A percentile compares a stretch with the other conserved stretches of the same genome.
These are phyloP conservation scores for Inga oerstediana DNA, from an alignment of 306 rosid genomes.

Conservation along the genomic window DNA sequence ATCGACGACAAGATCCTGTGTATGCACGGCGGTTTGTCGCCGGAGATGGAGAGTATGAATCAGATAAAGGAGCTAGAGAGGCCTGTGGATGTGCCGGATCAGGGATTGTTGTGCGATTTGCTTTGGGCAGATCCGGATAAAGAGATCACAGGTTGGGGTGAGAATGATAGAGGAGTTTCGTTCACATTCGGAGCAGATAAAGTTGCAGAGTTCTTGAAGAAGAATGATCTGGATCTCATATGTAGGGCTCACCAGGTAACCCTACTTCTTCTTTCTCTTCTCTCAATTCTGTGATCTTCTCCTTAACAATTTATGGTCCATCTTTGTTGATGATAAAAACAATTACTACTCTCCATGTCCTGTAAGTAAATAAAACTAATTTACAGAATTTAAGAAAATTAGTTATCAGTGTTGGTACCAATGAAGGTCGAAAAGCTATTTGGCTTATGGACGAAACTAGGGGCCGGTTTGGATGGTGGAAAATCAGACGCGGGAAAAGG, in stretches of 20 bases:
- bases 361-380: too few relatives aligned
- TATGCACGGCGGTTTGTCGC: slow-evolving; percentile 95
- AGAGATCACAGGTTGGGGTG: slow-evolving; percentile 83
- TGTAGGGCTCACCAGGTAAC: slow-evolving; percentile 90
- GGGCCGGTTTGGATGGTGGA: too few relatives aligned
- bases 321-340: too few relatives aligned
- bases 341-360: too few relatives aligned
- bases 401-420: too few relatives aligned
- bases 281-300: not conserved
- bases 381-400: too few relatives aligned
- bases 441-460: too few relatives aligned
- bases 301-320: not conserved
- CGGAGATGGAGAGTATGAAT: slow-evolving; percentile 62
- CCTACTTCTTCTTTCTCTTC: not conserved
- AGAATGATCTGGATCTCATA: slow-evolving; percentile 80
- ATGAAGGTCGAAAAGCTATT: too few relatives aligned
- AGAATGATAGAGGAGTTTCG: slow-evolving; percentile 92
- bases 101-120: slow-evolving; percentile 83
- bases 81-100: slow-evolving; percentile 90
- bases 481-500: too few relatives aligned
- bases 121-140: slow-evolving; percentile 91
- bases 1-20: slow-evolving; percentile 86
- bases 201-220: slow-evolving; percentile 77
- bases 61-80: slow-evolving; percentile 70
- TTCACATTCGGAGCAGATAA: slow-evolving; percentile 83